These are phyloP conservation scores for Chrysosporium queenslandicum DNA, from an alignment of 2,329 filamentous ascomycete species.

Conservation along the genomic window DNA sequence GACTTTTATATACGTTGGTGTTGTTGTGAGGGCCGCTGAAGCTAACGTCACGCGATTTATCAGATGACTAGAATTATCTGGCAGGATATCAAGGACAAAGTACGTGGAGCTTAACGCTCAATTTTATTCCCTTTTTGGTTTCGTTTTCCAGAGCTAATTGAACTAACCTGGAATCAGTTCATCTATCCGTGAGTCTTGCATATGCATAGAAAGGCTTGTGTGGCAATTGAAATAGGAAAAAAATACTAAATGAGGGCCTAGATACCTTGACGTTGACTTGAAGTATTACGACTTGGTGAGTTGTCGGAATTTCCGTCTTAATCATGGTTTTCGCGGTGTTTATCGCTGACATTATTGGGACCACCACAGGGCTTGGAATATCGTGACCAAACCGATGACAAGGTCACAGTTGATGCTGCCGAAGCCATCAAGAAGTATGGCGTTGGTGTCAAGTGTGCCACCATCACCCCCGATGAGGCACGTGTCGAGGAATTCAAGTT, in stretches of 20 bases:
- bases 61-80: conserved; percentile 99
- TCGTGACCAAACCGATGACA: conserved; percentile 89
- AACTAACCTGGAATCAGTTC: conserved; percentile 45
- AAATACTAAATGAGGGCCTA: conserved; percentile 23
- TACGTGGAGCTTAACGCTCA: conserved; percentile 25
- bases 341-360: not conserved
- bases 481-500: conserved; percentile 96
- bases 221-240: not conserved
- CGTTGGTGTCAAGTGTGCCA: conserved; percentile 97
- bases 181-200: conserved; percentile 57
- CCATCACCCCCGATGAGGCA: conserved; percentile 95
- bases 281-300: conserved; percentile 84
- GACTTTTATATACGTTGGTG: not conserved
- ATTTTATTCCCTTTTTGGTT: conserved; percentile 13
- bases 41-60: conserved; percentile 10
- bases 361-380: conserved; percentile 66
- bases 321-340: not conserved
- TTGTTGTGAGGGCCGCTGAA: not conserved
- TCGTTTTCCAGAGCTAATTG: not conserved
- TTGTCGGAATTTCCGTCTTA: not conserved
- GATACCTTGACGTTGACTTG: conserved; percentile 89
- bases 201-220: not conserved
- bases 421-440: conserved; percentile 99
- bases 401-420: conserved; percentile 89
- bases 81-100: conserved; percentile 96